Evolutionary conservation across 176 grass and related monocot genomes (phyloP).

Genomic region (Oryza officinalis): DNA sequence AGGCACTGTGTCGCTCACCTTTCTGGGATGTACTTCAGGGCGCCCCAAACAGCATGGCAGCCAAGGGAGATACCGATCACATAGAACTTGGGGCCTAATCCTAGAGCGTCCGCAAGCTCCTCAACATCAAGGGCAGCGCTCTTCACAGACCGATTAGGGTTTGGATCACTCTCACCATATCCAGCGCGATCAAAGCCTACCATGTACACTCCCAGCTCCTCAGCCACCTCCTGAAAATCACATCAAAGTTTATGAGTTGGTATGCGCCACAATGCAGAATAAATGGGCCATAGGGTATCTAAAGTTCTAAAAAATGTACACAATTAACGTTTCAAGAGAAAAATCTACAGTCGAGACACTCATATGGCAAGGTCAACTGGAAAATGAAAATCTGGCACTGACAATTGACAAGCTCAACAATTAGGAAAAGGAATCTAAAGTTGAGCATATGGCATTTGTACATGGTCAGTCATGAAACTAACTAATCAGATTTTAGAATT

Average conservation of each 20-base stretch:
- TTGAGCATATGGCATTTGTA: not conserved
- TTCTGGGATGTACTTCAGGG: conserved; percentile 68
- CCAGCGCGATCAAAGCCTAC: conserved; percentile 76
- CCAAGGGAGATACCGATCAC: conserved; percentile 67
- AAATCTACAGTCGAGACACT: not conserved
- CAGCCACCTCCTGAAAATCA: conserved; percentile 54
- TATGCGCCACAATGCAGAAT: not conserved
- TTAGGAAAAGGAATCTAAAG: not conserved
- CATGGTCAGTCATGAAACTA: not conserved
- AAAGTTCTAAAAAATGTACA: not conserved
- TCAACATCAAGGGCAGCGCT: conserved; percentile 58
- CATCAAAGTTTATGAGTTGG: not conserved
- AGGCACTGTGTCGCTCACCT: conserved; percentile 33
- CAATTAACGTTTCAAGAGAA: not conserved
- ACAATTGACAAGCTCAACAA: not conserved
- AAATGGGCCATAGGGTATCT: too few relatives aligned
- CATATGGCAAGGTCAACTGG: conserved; percentile 3
- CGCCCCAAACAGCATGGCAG: conserved; percentile 73
- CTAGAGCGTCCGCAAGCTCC: conserved; percentile 61
- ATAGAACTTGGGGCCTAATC: conserved; percentile 62
- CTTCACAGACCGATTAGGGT: conserved; percentile 59
- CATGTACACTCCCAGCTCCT: conserved; percentile 74
- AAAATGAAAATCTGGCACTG: not conserved
- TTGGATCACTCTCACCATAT: conserved; percentile 67
- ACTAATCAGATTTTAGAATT: not conserved